Evolutionary conservation across 306 rosid genomes (phyloP).

Genomic region (Vicia sativa): DNA sequence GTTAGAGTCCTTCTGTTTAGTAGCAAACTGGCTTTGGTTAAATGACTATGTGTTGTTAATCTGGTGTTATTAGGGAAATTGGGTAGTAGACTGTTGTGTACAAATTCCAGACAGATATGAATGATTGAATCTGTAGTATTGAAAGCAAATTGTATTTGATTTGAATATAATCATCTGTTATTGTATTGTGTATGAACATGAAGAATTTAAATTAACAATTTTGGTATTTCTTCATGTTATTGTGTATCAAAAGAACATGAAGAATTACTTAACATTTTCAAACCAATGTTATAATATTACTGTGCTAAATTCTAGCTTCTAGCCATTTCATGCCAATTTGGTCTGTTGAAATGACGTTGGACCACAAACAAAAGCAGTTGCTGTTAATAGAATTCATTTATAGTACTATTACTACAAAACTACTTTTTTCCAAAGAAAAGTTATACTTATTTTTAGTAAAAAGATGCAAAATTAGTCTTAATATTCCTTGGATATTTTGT

Average conservation of each 20-base stretch:
- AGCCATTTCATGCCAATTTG: slow-evolving; percentile 9
- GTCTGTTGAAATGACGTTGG: slow-evolving; percentile 15
- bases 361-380: neutral
- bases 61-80: slow-evolving; percentile 32
- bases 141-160: slow-evolving; percentile 47
- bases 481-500: neutral
- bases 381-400: neutral
- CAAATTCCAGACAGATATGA: slow-evolving; percentile 47
- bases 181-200: too few species aligned
- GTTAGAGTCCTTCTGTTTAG: slow-evolving; percentile 21
- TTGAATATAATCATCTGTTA: too few species aligned
- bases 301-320: neutral
- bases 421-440: too few species aligned
- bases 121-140: slow-evolving; percentile 40
- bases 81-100: slow-evolving; percentile 51
- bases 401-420: neutral
- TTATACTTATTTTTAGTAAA: too few species aligned
- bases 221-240: slow-evolving; percentile 43
- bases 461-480: neutral
- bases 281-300: slow-evolving; percentile 23
- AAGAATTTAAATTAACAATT: slow-evolving; percentile 39
- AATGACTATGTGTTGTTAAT: slow-evolving; percentile 22
- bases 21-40: slow-evolving; percentile 12
- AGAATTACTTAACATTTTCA: neutral
- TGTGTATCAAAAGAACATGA: slow-evolving; percentile 34